These are phyloP conservation scores for Xylaria bambusicola DNA, from an alignment of 495 filamentous ascomycete species.

Conservation along the genomic window DNA sequence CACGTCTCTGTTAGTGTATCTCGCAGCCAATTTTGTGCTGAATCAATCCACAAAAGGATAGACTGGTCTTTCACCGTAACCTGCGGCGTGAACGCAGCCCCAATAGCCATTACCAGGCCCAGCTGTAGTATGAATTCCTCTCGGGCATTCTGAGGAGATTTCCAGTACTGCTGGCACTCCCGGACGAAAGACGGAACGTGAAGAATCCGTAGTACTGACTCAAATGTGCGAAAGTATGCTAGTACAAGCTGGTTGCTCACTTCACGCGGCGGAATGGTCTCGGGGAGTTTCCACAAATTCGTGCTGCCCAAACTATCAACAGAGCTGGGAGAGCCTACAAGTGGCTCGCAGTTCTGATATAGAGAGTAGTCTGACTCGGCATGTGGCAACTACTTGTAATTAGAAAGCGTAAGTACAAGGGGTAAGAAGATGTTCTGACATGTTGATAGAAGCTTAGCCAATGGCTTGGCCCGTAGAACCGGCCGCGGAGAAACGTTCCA, in stretches of 20 bases:
- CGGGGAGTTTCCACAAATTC: neutral
- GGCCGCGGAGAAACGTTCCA: neutral
- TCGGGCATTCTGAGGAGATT: conserved; percentile 5
- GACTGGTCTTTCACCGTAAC: conserved; percentile 29
- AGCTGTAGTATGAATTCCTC: conserved; percentile 48
- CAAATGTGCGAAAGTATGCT: conserved; percentile 38
- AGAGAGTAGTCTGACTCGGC: neutral
- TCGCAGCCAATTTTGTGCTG: conserved; percentile 61
- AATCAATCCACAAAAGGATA: conserved; percentile 54
- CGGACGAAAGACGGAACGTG: conserved; percentile 36
- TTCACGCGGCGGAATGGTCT: conserved; percentile 39
- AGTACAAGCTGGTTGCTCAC: conserved; percentile 40
- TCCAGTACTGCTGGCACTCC: conserved; percentile 37
- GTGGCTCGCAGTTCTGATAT: neutral
- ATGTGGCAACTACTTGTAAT: neutral
- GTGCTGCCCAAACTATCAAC: neutral
- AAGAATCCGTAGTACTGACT: conserved; percentile 44
- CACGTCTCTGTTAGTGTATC: conserved; percentile 29
- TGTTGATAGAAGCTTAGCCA: neutral
- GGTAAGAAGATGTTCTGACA: neutral
- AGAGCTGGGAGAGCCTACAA: neutral
- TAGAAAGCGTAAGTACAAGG: neutral
- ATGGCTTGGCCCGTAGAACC: neutral
- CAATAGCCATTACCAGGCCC: conserved; percentile 53
- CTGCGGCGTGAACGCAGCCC: conserved; percentile 47